These are phyloP conservation scores for Pleurotus platypus DNA, from an alignment of 768 basidiomycete species.

Conservation along the genomic window DNA sequence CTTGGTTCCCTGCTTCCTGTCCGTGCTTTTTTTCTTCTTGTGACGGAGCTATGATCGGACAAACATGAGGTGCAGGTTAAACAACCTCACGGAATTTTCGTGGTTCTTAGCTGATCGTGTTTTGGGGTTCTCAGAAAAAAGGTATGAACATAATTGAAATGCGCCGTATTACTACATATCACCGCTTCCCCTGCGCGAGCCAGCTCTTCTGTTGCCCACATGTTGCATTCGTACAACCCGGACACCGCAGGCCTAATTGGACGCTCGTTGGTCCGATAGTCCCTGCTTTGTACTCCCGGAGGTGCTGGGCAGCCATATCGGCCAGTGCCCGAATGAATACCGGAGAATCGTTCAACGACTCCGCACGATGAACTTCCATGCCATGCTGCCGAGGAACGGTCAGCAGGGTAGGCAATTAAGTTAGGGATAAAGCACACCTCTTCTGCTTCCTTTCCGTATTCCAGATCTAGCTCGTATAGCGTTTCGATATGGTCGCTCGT, in stretches of 20 bases:
- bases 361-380: slow-evolving; percentile 84
- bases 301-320: slow-evolving; percentile 81
- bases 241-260: slow-evolving; percentile 87
- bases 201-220: slow-evolving; percentile 87
- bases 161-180: slow-evolving; percentile 13
- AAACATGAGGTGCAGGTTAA: no score
- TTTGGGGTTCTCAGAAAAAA: slow-evolving; percentile 7
- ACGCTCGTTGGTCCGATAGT: slow-evolving; percentile 60
- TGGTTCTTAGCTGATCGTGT: neutral
- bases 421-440: slow-evolving; percentile 53
- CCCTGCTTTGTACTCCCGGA: slow-evolving; percentile 58
- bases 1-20: slow-evolving; percentile 1
- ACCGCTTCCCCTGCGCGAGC: slow-evolving; percentile 76
- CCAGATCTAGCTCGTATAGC: slow-evolving; percentile 91
- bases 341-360: slow-evolving; percentile 92
- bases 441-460: slow-evolving; percentile 87
- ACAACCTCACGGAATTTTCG: no score
- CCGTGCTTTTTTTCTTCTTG: no score
- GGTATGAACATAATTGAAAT: neutral
- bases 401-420: neutral
- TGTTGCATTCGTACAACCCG: slow-evolving; percentile 86
- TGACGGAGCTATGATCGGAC: no score
- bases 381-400: slow-evolving; percentile 58
- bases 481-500: slow-evolving; percentile 99
- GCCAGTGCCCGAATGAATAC: slow-evolving; percentile 94